Percentiles rank a stretch among this genome's conserved stretches.
Conservation (phyloP, 2,329 filamentous ascomycete species). For the Aspergillus ustus region DNA sequence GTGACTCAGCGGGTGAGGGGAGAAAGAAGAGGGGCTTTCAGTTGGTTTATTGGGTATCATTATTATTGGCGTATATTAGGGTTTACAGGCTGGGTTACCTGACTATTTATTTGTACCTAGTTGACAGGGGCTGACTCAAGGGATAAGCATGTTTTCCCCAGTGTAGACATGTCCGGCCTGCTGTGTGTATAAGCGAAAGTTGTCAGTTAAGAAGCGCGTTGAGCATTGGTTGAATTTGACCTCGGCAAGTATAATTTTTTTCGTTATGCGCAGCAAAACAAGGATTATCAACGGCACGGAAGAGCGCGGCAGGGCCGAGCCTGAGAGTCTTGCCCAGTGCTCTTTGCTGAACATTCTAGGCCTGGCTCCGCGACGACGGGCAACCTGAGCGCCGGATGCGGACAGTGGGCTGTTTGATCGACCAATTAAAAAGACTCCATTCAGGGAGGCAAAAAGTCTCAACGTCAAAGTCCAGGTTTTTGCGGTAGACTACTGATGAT, state of each 20-base stretch:
- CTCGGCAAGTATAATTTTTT: background rate
- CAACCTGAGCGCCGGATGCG: background rate
- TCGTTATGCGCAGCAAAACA: background rate
- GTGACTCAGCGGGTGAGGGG: background rate
- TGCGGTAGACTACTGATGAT: background rate
- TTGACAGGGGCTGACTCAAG: background rate
- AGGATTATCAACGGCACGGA: background rate
- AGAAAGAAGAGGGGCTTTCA: background rate
- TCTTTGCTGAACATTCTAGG: background rate
- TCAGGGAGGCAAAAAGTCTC: background rate
- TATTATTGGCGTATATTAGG: background rate
- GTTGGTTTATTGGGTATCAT: background rate
- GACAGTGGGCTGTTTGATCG: background rate
- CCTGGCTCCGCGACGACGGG: background rate
- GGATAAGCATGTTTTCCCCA: background rate
- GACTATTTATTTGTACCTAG: background rate
- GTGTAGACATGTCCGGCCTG: background rate
- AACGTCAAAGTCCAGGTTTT: background rate
- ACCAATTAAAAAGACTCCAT: background rate
- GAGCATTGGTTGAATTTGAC: background rate
- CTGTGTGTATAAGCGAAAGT: background rate
- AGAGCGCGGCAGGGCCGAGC: background rate
- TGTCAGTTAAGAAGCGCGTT: background rate
- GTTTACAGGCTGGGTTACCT: background rate
- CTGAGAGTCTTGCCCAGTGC: slow-evolving; percentile 2